These are phyloP conservation scores for Lactarius sanguifluus DNA, from an alignment of 768 basidiomycete species.

Conservation along the genomic window DNA sequence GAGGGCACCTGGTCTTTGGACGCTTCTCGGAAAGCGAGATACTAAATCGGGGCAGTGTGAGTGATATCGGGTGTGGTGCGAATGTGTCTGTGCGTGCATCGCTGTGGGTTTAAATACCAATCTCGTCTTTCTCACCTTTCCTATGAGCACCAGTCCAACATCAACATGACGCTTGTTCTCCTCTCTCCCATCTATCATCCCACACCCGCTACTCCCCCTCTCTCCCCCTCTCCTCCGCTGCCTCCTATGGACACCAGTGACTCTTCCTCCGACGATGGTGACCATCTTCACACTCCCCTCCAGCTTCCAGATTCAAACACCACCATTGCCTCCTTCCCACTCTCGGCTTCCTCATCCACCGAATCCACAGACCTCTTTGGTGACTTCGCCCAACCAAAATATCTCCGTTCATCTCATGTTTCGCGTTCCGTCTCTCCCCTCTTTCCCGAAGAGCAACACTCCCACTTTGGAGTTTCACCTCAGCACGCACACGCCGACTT, in stretches of 20 bases:
- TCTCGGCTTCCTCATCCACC: slow-evolving; percentile 17
- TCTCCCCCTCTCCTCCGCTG: slow-evolving; percentile 19
- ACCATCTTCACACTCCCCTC: slow-evolving; percentile 29
- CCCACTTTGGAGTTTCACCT: slow-evolving; percentile 6
- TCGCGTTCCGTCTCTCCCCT: slow-evolving; percentile 27
- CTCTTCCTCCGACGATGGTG: slow-evolving; percentile 30
- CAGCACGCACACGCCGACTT: slow-evolving; percentile 7
- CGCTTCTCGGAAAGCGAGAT: neutral
- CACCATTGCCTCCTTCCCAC: slow-evolving; percentile 11
- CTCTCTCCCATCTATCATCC: slow-evolving; percentile 24
- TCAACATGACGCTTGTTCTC: slow-evolving; percentile 10
- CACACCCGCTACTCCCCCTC: slow-evolving; percentile 17
- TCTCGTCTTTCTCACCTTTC: neutral
- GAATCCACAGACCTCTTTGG: slow-evolving; percentile 21
- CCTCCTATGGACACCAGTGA: slow-evolving; percentile 27
- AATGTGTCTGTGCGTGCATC: neutral
- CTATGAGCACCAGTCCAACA: neutral
- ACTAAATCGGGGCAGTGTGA: slow-evolving; percentile 2
- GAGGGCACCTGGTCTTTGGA: neutral
- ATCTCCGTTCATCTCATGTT: slow-evolving; percentile 28
- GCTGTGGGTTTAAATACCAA: slow-evolving; percentile 25
- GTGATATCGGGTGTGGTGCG: neutral
- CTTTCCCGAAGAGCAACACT: slow-evolving; percentile 15
- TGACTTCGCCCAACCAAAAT: slow-evolving; percentile 19
- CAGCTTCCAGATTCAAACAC: slow-evolving; percentile 20